Conservation (phyloP, 371 early-diverging fungal genomes). For the Mortierella sp. region DNA sequence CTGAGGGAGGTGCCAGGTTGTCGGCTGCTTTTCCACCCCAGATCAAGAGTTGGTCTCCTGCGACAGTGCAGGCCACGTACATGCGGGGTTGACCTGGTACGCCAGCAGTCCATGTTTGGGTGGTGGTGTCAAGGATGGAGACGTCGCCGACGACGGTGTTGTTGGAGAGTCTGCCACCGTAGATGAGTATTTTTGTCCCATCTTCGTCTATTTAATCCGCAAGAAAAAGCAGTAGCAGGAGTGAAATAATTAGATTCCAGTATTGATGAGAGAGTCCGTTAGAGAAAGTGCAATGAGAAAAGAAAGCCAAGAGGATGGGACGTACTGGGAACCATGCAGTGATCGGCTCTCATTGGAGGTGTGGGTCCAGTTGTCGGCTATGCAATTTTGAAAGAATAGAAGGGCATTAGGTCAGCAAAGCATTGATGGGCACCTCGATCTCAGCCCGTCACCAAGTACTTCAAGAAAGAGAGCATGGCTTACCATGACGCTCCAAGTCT, state of each 20-base stretch:
- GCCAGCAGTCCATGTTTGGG: neutral
- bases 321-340: neutral
- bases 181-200: neutral
- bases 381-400: no score
- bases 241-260: neutral
- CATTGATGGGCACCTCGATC: no score
- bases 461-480: no score
- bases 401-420: no score
- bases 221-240: neutral
- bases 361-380: neutral
- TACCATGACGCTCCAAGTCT: neutral
- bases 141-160: neutral
- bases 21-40: neutral
- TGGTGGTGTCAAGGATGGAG: neutral
- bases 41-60: neutral
- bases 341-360: neutral
- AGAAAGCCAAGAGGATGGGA: neutral
- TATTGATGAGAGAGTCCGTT: no score
- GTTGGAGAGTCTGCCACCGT: neutral
- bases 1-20: neutral
- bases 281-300: neutral
- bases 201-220: neutral
- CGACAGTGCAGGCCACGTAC: neutral
- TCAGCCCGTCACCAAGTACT: no score
- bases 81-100: neutral